Evolutionary conservation across 495 filamentous ascomycete genomes (phyloP).

Genomic region (Aspergillus conjunctus): DNA sequence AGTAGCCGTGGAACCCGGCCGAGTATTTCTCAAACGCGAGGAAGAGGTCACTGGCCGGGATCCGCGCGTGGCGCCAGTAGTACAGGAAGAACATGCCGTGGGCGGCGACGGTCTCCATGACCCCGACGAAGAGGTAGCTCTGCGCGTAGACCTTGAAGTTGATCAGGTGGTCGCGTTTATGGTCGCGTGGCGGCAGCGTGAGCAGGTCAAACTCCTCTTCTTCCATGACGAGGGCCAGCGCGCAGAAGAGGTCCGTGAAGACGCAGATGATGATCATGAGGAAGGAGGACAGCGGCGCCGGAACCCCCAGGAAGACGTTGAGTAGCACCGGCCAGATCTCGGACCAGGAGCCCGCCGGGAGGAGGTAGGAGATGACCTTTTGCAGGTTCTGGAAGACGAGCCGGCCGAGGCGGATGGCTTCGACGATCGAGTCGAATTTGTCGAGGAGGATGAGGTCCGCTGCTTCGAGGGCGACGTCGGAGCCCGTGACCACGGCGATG

Average conservation of each 20-base stretch:
- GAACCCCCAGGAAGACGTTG: slow-evolving; percentile 71
- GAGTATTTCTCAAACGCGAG: slow-evolving; percentile 51
- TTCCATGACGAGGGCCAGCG: slow-evolving; percentile 70
- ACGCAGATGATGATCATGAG: slow-evolving; percentile 74
- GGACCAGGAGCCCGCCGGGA: slow-evolving; percentile 67
- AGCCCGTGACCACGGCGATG: slow-evolving; percentile 63
- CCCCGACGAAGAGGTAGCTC: slow-evolving; percentile 53
- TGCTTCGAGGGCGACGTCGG: slow-evolving; percentile 72
- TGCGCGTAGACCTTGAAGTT: slow-evolving; percentile 54
- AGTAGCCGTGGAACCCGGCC: slow-evolving; percentile 53
- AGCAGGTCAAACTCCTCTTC: slow-evolving; percentile 70
- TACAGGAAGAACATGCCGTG: slow-evolving; percentile 57
- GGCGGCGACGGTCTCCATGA: slow-evolving; percentile 51
- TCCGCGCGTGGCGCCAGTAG: slow-evolving; percentile 46
- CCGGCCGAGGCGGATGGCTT: slow-evolving; percentile 63
- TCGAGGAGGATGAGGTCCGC: slow-evolving; percentile 84
- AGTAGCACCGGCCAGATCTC: slow-evolving; percentile 77
- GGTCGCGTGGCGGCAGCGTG: slow-evolving; percentile 60
- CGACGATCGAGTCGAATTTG: slow-evolving; percentile 66
- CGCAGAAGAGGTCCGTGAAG: slow-evolving; percentile 62
- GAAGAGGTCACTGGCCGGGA: slow-evolving; percentile 46
- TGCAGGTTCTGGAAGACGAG: slow-evolving; percentile 60
- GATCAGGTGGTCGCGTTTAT: slow-evolving; percentile 61
- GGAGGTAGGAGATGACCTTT: slow-evolving; percentile 61
- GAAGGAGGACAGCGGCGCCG: slow-evolving; percentile 67